phyloP scores from a whole-genome alignment of 2,329 filamentous ascomycete species.

The Endoconidiophora laricicola region DNA sequence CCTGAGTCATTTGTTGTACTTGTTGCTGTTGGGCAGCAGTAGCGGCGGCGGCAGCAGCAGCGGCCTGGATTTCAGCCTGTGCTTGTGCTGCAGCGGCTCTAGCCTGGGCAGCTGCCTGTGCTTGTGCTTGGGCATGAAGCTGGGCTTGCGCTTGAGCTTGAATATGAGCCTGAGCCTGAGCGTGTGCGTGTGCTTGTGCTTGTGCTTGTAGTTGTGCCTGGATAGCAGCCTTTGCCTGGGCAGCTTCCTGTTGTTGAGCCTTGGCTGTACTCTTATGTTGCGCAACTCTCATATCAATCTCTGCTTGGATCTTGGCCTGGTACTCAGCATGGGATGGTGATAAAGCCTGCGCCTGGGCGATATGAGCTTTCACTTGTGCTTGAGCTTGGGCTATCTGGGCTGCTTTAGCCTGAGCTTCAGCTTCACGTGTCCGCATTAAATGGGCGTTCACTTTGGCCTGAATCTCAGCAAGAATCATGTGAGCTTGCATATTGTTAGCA shows the following conservation, averaged over 20 bases:
- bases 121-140: slow-evolving; percentile 11
- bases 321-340: slow-evolving; percentile 3
- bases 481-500: slow-evolving; percentile 10
- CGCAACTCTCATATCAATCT: slow-evolving; percentile 8
- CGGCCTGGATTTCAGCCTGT: neutral
- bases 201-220: slow-evolving; percentile 13
- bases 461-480: slow-evolving; percentile 10
- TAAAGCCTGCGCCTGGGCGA: slow-evolving; percentile 11
- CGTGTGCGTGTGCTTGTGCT: slow-evolving; percentile 14
- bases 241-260: slow-evolving; percentile 12
- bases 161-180: slow-evolving; percentile 14
- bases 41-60: neutral
- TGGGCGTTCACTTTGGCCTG: slow-evolving; percentile 24
- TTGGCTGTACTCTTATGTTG: slow-evolving; percentile 10
- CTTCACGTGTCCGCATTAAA: slow-evolving; percentile 13
- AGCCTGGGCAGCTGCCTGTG: slow-evolving; percentile 13
- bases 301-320: slow-evolving; percentile 9
- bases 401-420: slow-evolving; percentile 6
- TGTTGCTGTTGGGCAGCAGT: neutral
- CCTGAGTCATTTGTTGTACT: neutral
- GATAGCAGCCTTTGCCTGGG: slow-evolving; percentile 16
- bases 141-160: slow-evolving; percentile 13
- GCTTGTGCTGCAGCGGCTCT: slow-evolving; percentile 8
- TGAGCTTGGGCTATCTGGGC: slow-evolving; percentile 10
- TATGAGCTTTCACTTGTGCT: slow-evolving; percentile 10